Percentiles rank a stretch among this genome's conserved stretches.
Conservation (phyloP, 805 yeast genomes). For the Candida khao-thaluensis region DNA sequence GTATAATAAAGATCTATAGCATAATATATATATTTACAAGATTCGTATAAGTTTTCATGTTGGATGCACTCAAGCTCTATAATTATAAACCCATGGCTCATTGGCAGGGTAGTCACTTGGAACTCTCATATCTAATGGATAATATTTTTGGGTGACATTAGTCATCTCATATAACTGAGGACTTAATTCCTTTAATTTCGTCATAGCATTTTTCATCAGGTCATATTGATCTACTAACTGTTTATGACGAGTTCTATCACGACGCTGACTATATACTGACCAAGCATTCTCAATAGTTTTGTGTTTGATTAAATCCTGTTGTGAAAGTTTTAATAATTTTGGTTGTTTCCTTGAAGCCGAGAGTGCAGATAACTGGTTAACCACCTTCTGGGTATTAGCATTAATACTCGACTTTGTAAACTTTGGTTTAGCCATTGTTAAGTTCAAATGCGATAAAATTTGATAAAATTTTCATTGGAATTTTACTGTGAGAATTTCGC, state of each 20-base stretch:
- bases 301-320: slow-evolving; percentile 85
- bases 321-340: slow-evolving; percentile 64
- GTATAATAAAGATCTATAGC: too few species aligned
- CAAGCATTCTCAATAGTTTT: slow-evolving; percentile 81
- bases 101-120: slow-evolving; percentile 91
- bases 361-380: slow-evolving; percentile 70
- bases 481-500: too few species aligned
- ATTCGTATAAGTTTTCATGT: too few species aligned
- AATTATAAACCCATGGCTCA: slow-evolving; percentile 70
- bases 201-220: slow-evolving; percentile 69
- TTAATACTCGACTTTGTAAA: slow-evolving; percentile 21
- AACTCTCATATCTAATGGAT: slow-evolving; percentile 79
- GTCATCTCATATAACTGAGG: slow-evolving; percentile 64
- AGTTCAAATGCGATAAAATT: neutral
- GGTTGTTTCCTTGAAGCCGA: slow-evolving; percentile 91
- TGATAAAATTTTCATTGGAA: neutral
- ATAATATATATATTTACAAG: too few species aligned
- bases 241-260: slow-evolving; percentile 39
- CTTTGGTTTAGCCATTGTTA: slow-evolving; percentile 19
- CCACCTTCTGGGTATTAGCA: slow-evolving; percentile 40
- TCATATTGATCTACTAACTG: slow-evolving; percentile 60
- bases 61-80: slow-evolving; percentile 15
- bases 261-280: slow-evolving; percentile 57
- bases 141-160: slow-evolving; percentile 52
- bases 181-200: slow-evolving; percentile 52